Conservation (phyloP, 768 basidiomycete genomes). For the Auricularia auricula-judae region DNA sequence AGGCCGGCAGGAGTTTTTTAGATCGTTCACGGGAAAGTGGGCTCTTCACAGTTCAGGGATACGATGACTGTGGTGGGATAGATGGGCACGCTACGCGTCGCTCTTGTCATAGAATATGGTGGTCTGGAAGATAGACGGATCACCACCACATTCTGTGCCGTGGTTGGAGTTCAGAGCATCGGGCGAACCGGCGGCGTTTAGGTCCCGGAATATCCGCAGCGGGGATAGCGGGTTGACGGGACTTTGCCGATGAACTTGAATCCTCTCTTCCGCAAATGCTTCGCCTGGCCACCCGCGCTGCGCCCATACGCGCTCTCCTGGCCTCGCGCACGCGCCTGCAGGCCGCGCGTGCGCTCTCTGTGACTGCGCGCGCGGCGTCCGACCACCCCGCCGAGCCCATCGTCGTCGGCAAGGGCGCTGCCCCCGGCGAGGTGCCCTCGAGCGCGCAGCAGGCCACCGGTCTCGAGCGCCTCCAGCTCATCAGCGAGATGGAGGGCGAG, state of each 20-base stretch:
- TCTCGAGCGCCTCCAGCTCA: slow-evolving; percentile 87
- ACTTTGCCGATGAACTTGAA: background rate
- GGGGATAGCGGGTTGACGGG: too few species aligned
- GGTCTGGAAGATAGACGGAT: too few species aligned
- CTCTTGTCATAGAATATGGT: too few species aligned
- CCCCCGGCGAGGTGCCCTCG: slow-evolving; percentile 61
- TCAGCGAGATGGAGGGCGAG: slow-evolving; percentile 80
- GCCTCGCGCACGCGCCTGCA: background rate
- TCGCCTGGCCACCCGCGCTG: background rate
- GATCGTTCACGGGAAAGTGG: too few species aligned
- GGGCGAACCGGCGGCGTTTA: too few species aligned
- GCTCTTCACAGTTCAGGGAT: too few species aligned
- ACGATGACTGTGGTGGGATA: too few species aligned
- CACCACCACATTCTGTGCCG: too few species aligned
- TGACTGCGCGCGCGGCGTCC: background rate
- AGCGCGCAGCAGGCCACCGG: slow-evolving; percentile 90
- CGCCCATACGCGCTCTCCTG: background rate
- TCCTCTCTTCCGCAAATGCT: background rate
- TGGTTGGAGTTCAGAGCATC: too few species aligned
- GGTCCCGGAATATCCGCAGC: too few species aligned
- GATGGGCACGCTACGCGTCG: too few species aligned
- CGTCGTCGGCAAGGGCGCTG: background rate
- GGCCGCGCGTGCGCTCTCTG: background rate
- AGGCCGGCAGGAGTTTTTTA: too few species aligned
- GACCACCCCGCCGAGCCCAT: background rate